Evolutionary conservation across 345 rosid species (phyloP).

Genomic region (Sisymbrium irio): DNA sequence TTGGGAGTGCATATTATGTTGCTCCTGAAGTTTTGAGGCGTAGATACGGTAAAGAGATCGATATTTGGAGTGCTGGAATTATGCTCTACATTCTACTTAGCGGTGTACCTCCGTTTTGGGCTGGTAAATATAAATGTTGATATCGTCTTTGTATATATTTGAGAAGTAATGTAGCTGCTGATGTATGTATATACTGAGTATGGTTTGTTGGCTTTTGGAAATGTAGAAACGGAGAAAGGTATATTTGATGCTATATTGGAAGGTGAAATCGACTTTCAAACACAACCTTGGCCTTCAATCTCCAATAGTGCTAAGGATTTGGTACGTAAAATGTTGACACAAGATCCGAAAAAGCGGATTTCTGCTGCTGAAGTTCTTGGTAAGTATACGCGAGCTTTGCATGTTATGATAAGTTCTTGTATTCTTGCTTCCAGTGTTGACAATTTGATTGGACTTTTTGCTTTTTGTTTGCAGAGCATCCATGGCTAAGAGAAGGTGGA

Average conservation of each 20-base stretch:
- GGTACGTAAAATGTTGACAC: constrained; percentile 66
- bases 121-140: constrained; percentile 44
- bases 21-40: constrained; percentile 83
- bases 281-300: constrained; percentile 78
- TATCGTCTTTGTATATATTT: background rate
- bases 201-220: background rate
- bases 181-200: background rate
- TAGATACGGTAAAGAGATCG: constrained; percentile 77
- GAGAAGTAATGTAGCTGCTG: background rate
- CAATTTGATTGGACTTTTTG: background rate
- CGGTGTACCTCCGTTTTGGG: constrained; percentile 97
- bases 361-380: constrained; percentile 81
- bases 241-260: constrained; percentile 73
- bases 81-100: constrained; percentile 79
- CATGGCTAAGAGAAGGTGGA: constrained; percentile 69
- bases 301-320: constrained; percentile 83
- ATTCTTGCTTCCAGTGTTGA: background rate
- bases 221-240: constrained; percentile 72
- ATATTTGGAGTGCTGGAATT: constrained; percentile 91
- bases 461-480: constrained; percentile 47
- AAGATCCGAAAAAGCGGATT: constrained; percentile 61
- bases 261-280: constrained; percentile 75
- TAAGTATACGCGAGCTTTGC: constrained; percentile 14
- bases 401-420: background rate
- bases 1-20: constrained; percentile 87